Conservation (phyloP, 768 basidiomycete genomes). For the Holtermannia corniformis region DNA sequence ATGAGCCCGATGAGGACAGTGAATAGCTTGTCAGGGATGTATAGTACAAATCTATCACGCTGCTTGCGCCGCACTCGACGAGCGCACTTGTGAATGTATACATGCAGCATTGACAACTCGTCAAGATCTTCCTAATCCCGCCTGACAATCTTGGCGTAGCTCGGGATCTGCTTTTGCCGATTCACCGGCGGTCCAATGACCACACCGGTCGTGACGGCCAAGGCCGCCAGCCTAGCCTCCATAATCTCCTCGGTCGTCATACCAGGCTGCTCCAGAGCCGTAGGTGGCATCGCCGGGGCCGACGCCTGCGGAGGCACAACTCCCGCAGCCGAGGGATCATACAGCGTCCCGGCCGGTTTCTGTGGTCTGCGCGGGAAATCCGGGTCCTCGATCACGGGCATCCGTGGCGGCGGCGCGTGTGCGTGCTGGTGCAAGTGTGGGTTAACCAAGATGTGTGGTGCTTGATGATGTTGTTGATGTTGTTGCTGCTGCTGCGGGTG, state of each 20-base stretch:
- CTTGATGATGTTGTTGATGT: neutral
- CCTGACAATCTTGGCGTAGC: conserved; percentile 32
- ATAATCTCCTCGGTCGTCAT: conserved; percentile 25
- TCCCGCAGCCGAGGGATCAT: conserved; percentile 14
- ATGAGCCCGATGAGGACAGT: conserved; percentile 6
- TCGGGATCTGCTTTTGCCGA: neutral
- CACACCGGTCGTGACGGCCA: conserved; percentile 25
- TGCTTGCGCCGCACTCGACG: too few species aligned
- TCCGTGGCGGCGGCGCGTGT: neutral
- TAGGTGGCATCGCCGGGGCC: neutral
- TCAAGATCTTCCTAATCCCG: conserved; percentile 20
- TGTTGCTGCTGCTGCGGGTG: neutral
- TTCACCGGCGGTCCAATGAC: conserved; percentile 24
- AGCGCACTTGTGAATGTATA: too few species aligned
- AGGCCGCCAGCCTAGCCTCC: conserved; percentile 29
- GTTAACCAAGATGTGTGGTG: neutral
- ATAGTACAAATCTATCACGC: too few species aligned
- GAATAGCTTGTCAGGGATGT: too few species aligned
- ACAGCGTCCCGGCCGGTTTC: conserved; percentile 11
- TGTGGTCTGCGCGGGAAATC: conserved; percentile 18
- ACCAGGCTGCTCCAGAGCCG: conserved; percentile 6
- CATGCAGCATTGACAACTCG: neutral
- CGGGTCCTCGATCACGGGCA: conserved; percentile 4
- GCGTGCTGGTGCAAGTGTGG: neutral
- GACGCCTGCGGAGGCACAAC: neutral